Evolutionary conservation across 305 asterid genomes (phyloP).

Genomic region (Fraxinus platypoda): DNA sequence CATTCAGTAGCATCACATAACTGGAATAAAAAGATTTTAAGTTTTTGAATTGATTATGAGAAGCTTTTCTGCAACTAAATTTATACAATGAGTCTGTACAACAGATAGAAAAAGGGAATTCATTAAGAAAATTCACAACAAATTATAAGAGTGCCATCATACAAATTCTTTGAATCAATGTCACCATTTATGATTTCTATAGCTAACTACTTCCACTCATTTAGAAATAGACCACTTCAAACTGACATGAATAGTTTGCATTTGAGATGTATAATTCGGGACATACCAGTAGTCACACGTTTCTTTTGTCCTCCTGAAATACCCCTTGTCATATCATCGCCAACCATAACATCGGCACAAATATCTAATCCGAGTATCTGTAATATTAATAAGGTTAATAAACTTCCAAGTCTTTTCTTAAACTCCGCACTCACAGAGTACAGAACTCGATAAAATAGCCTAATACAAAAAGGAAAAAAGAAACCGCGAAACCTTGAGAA

Average conservation of each 20-base stretch:
- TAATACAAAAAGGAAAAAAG: background rate
- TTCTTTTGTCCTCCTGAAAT: constrained; percentile 58
- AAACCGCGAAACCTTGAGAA: constrained; percentile 43
- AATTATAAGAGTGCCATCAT: background rate
- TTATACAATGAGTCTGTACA: background rate
- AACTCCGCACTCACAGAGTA: background rate
- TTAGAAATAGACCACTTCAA: background rate
- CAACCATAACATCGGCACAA: constrained; percentile 52
- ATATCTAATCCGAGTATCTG: constrained; percentile 53
- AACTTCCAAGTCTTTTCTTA: background rate
- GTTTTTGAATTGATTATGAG: background rate
- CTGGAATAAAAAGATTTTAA: background rate
- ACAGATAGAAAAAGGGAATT: background rate
- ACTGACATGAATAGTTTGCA: background rate
- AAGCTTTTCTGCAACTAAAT: background rate
- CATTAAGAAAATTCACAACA: background rate
- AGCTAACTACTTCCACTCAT: background rate
- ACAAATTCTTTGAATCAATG: background rate
- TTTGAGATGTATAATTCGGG: background rate
- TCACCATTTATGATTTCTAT: background rate
- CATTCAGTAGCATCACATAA: background rate
- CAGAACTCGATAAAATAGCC: background rate
- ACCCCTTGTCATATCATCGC: constrained; percentile 55
- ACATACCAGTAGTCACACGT: constrained; percentile 48
- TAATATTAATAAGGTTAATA: background rate